Conservation (phyloP, 2,329 filamentous ascomycete genomes). For the Phialophora macrospora region DNA sequence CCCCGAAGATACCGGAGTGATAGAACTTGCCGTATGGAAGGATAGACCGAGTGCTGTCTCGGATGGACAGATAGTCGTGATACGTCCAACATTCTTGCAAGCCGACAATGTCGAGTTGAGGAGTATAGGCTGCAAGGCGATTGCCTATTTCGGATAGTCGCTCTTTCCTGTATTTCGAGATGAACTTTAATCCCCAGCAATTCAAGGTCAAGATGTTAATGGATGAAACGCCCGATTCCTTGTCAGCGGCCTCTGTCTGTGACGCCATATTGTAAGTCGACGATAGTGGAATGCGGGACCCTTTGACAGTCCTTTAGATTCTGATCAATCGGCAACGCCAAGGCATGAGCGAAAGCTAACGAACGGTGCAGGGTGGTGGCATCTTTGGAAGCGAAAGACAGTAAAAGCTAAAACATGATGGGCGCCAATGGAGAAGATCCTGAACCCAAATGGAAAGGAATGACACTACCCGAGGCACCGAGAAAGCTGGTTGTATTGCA, state of each 20-base stretch:
- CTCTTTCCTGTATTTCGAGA: slow-evolving; percentile 76
- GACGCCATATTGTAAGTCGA: not conserved
- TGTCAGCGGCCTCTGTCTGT: not conserved
- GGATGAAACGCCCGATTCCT: slow-evolving; percentile 6
- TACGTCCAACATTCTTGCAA: slow-evolving; percentile 95
- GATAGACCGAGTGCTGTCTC: slow-evolving; percentile 70
- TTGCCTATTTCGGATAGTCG: slow-evolving; percentile 83
- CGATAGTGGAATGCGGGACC: not conserved
- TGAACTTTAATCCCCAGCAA: slow-evolving; percentile 93
- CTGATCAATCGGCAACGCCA: slow-evolving; percentile 7
- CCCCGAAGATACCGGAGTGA: slow-evolving; percentile 84
- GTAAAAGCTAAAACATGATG: slow-evolving; percentile 10
- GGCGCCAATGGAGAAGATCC: not conserved
- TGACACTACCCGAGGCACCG: not conserved
- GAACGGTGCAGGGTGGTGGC: slow-evolving; percentile 4
- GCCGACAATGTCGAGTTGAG: slow-evolving; percentile 82
- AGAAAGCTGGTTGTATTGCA: not conserved
- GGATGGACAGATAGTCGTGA: slow-evolving; percentile 79
- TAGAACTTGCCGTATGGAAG: slow-evolving; percentile 95
- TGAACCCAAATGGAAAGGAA: not conserved
- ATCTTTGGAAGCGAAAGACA: not conserved
- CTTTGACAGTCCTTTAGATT: not conserved
- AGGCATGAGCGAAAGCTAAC: slow-evolving; percentile 12
- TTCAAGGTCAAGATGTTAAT: slow-evolving; percentile 86
- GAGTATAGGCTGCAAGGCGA: slow-evolving; percentile 70